phyloP scores from a whole-genome alignment of 2,329 filamentous ascomycete species.

The Arachnomyces sp. region DNA sequence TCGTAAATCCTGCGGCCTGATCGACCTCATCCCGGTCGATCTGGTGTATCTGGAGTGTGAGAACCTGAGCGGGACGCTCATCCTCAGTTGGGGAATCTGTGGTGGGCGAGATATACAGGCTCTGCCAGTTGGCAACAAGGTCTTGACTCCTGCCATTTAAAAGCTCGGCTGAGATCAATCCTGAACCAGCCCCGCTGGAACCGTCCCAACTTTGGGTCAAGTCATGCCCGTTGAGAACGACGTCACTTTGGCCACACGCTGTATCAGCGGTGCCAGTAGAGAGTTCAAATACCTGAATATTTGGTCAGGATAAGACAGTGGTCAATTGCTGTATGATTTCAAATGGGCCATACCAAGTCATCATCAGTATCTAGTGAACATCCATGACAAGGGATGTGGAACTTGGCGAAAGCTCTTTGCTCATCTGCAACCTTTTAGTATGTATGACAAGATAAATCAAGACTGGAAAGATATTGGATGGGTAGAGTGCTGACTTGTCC shows the following conservation, averaged over 20 bases:
- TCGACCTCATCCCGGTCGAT: conserved; percentile 12
- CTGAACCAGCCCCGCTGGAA: conserved; percentile 16
- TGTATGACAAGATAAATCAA: background rate
- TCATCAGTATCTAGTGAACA: conserved; percentile 12
- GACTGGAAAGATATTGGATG: background rate
- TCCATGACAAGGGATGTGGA: conserved; percentile 13
- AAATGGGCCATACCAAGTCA: conserved; percentile 12
- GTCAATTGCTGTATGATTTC: too few relatives aligned
- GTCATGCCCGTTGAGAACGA: conserved; percentile 22
- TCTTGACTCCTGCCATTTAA: conserved; percentile 12
- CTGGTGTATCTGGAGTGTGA: conserved; percentile 21
- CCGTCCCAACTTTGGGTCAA: conserved; percentile 19
- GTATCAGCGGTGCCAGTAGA: conserved; percentile 17
- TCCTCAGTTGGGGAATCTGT: conserved; percentile 6
- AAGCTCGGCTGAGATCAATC: conserved; percentile 16
- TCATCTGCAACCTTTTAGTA: background rate
- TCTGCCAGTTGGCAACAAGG: conserved; percentile 18
- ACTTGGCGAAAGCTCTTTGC: conserved; percentile 12
- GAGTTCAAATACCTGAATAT: conserved; percentile 20
- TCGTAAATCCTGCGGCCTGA: conserved; percentile 24
- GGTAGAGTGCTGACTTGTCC: conserved; percentile 12
- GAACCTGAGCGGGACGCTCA: conserved; percentile 18
- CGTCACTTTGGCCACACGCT: conserved; percentile 18
- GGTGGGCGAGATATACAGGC: conserved; percentile 20
- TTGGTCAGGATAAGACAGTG: too few relatives aligned